Evolutionary conservation across 352 stramenopile genomes (phyloP).

Genomic region (Phytophthora fragariaefolia): DNA sequence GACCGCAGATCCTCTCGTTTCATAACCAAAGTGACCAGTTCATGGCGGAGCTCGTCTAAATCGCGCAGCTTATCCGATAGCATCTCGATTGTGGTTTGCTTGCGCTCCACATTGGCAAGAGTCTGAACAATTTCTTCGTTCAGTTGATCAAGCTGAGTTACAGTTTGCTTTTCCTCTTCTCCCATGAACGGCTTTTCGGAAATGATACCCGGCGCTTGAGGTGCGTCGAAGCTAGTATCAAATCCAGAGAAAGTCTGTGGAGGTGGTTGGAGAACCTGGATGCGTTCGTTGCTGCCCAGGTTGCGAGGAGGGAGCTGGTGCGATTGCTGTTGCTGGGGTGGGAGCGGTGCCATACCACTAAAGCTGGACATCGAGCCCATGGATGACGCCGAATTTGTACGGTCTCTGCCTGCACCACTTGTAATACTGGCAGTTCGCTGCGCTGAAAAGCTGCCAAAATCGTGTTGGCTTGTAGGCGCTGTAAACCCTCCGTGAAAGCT

Average conservation of each 20-base stretch:
- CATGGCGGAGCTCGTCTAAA: constrained; percentile 75
- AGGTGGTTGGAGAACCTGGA: constrained; percentile 26
- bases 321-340: constrained; percentile 17
- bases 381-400: constrained; percentile 49
- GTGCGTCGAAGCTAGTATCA: constrained; percentile 22
- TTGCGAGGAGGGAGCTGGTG: constrained; percentile 30
- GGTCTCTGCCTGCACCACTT: constrained; percentile 26
- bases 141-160: constrained; percentile 60
- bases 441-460: constrained; percentile 25
- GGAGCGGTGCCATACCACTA: constrained; percentile 28
- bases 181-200: constrained; percentile 62
- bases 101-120: constrained; percentile 60
- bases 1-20: constrained; percentile 67
- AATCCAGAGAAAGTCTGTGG: constrained; percentile 24
- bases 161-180: constrained; percentile 61
- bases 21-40: constrained; percentile 71
- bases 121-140: constrained; percentile 56
- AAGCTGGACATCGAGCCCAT: constrained; percentile 55
- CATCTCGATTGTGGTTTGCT: constrained; percentile 67
- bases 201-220: neutral
- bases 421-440: constrained; percentile 15
- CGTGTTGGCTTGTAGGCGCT: constrained; percentile 17
- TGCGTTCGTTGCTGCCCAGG: constrained; percentile 36
- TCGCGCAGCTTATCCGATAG: constrained; percentile 71
- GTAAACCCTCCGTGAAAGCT: constrained; percentile 28